phyloP scores from a whole-genome alignment of 192 early-diverging fungal genomes.

The Coemansia sp. region DNA sequence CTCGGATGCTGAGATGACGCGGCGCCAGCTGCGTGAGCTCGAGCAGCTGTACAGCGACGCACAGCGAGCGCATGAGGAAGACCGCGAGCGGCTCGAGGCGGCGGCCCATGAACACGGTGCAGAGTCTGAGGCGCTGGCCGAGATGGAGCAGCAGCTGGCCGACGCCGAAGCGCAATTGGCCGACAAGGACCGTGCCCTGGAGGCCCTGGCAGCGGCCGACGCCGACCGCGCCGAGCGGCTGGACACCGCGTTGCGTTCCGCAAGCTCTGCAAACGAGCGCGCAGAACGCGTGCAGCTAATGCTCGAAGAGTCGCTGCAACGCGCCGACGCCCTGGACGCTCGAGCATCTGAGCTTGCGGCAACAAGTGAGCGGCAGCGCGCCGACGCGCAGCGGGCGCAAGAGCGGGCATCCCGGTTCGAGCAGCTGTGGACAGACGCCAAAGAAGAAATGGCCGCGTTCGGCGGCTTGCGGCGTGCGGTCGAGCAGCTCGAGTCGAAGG shows the following conservation, averaged over 20 bases:
- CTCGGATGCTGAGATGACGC: constrained; percentile 38
- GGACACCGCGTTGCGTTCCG: constrained; percentile 27
- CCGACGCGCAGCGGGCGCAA: constrained; percentile 17
- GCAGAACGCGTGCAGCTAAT: constrained; percentile 43
- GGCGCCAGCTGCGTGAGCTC: constrained; percentile 37
- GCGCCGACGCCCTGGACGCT: constrained; percentile 21
- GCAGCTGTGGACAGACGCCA: constrained; percentile 45
- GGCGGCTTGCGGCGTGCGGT: constrained; percentile 28
- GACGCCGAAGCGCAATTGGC: constrained; percentile 15
- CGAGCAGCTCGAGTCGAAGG: constrained; percentile 44
- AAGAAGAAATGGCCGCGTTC: constrained; percentile 36
- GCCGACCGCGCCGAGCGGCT: constrained; percentile 22
- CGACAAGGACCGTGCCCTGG: constrained; percentile 21
- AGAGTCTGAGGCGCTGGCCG: background rate
- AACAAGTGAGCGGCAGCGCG: constrained; percentile 22
- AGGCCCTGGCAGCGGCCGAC: constrained; percentile 14
- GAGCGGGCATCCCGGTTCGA: constrained; percentile 37
- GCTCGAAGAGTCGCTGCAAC: constrained; percentile 33
- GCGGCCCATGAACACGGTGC: background rate
- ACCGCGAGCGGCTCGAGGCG: constrained; percentile 8
- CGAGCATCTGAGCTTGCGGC: constrained; percentile 18
- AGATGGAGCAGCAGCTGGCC: constrained; percentile 16
- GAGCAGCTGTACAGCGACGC: constrained; percentile 31
- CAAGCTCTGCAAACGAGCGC: constrained; percentile 40
- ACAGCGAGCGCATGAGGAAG: constrained; percentile 17